A percentile compares a stretch with the other conserved stretches of the same genome.
Conservation (phyloP, 2,329 filamentous ascomycete genomes). For the Metarhizium robertsii region DNA sequence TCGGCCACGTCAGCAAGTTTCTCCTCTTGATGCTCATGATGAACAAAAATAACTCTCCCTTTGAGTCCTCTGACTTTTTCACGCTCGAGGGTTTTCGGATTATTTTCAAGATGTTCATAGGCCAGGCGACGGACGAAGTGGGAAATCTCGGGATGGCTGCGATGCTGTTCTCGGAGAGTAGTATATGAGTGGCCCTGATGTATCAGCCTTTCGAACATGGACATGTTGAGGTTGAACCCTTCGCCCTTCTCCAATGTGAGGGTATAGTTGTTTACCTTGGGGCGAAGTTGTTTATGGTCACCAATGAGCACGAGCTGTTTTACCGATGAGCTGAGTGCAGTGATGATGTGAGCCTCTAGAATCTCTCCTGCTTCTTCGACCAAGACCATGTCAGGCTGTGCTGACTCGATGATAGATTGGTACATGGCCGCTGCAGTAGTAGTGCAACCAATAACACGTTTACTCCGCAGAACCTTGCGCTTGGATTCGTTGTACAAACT, state of each 20-base stretch:
- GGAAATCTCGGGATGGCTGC: conserved; percentile 62
- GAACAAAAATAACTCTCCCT: conserved; percentile 54
- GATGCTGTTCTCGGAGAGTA: conserved; percentile 52
- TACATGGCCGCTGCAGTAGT: conserved; percentile 62
- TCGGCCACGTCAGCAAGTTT: conserved; percentile 41
- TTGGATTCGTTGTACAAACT: conserved; percentile 34
- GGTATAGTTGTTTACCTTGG: conserved; percentile 52
- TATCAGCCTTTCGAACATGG: conserved; percentile 61
- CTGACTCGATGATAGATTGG: conserved; percentile 40
- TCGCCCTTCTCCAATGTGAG: conserved; percentile 54
- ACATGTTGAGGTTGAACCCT: conserved; percentile 58
- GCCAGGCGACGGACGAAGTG: conserved; percentile 45
- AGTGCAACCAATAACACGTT: conserved; percentile 59
- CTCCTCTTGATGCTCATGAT: conserved; percentile 48
- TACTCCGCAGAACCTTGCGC: conserved; percentile 35
- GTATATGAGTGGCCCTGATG: conserved; percentile 41
- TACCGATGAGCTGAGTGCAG: conserved; percentile 43
- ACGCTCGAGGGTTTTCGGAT: conserved; percentile 35
- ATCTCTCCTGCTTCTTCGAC: conserved; percentile 70
- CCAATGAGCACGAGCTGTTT: conserved; percentile 63
- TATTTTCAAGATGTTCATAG: conserved; percentile 54
- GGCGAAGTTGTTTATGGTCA: conserved; percentile 64
- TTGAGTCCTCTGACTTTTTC: conserved; percentile 45
- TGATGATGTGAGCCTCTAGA: conserved; percentile 53
- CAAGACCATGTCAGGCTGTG: conserved; percentile 49